Base-by-base conservation (phyloP, 495 filamentous ascomycete genomes). In the Aspergillus egyptiacus region DNA sequence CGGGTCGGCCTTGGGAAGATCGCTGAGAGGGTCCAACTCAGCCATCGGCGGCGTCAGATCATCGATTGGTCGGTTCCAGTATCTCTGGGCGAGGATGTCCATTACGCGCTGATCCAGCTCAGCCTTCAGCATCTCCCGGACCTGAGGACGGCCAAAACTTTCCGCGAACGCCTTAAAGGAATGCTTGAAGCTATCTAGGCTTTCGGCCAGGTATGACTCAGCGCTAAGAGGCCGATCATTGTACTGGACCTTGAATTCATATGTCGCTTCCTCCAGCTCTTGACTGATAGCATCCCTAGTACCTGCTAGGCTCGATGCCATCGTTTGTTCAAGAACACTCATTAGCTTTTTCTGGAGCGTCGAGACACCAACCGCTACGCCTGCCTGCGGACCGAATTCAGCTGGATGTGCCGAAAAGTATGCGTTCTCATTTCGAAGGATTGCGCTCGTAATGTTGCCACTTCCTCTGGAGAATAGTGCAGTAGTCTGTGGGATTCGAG, bases 161-260 rank as follows among this genome's bases (percentile, higher is more conserved):
- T 94, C 87, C 1, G 89, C 80, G 61, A 96, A 95, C 48, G 81
- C 84, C 65, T 95, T 95, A 71, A 97, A 97, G 0, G 88, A 88
- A 68, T 97, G 93, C 73, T 99, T 99, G 76, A 99, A 97, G 11
- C 83, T 81, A 62, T 99, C 93, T 1, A 99, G 74, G 57, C 84
- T 91, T 55, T 95, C 93, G 3, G 93, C 94, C 11, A 99, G 76
- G 57, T 99, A 96, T 10, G 91, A 91, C 64, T 97, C 94, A 1
- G 93, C 94, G 51, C 88, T 93, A 36, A 99, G 71, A 15, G 91
- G 87, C 19, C 93, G 81, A 61, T 99, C 94, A 60, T 97, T 99
- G 69, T 99, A 99, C 65, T 99, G 94, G 15, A 99, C 94, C 63
- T 97, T 99, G 78, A 96, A 97, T 59, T 99, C 93, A 58, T 99